Evolutionary conservation across 148 eudicot species (phyloP), one percentile per base, ranked within the genome.

Genomic region (Arctostaphylos glauca): DNA sequence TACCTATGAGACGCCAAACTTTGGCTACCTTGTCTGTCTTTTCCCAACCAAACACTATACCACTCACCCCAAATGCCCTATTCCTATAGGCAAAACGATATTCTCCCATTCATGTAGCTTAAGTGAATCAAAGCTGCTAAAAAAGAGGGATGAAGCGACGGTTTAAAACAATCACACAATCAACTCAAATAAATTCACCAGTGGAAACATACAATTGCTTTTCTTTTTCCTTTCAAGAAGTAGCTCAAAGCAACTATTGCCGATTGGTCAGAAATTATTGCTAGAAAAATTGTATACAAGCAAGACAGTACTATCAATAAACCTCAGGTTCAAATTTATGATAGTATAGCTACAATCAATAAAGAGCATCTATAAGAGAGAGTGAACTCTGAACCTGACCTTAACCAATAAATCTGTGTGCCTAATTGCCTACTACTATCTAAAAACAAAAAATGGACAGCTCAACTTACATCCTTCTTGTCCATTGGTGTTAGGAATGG

Each of bases 401-500:
- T 59, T 31, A 54, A 15, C 64, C 54, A 78, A 47, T 44, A 66
- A 43, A 64, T 25, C 38, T 31, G 38, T 31, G 38, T 31, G 38
- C 38, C 38, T 31, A 31, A 31, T 31, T 31, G 38, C 38, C 38
- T 70, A 77, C 59, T 49, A 80, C 68, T 5, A 76, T 53, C 72
- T 31, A 49, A 60, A 47, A 9, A 58, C 16, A 68, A 9, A 74
- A 44, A 71, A 74, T 9, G 0, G 50, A 52, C 58, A 83, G 43
- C 74, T 72, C 47, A 25, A 92, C 98, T 94, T 86, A 96, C 99
- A 88, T 96, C 99, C 83, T 93, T 94, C 83, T 96, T 96, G 85
- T 96, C 99, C 90, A 93, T 54, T 62, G 99, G 99, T 73, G 98
- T 87, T 84, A 96, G 87, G 87, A 96, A 96, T 79, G 99, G 99